Evolutionary conservation across 495 filamentous ascomycete species (phyloP), one percentile per base, ranked within the genome.

Genomic region (Trichoderma gamsii): DNA sequence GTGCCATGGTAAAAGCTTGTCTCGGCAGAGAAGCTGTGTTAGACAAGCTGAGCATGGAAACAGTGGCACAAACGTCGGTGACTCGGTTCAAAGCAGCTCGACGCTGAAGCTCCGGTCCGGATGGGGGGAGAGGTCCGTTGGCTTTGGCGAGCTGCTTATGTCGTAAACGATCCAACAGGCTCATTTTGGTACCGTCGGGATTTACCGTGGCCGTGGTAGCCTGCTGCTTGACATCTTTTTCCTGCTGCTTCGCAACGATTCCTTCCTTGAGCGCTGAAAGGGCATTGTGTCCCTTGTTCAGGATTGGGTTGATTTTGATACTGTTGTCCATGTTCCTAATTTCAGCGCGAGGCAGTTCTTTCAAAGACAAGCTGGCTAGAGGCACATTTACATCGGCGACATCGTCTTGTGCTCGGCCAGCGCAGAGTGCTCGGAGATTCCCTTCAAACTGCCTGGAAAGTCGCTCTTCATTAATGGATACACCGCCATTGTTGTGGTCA

Each of bases 81-180:
- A 85, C 76, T 18, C 88, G 81, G 67, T 86, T 83, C 13, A 91
- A 78, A 16, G 88, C 88, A 1, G 83, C 79, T 43, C 78, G 78
- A 2, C 88, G 83, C 70, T 79, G 79, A 15, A 87, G 75, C 70
- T 86, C 80, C n/a, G 77, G 81, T 23, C 41, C 67, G 27, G 67
- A 68, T 0, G 41, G 59, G 1, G 79, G 72, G 0, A 82, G 76
- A 1, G 82, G 79, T 0, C 71, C 76, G 7, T 77, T 70, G 21
- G 78, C 65, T 0, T 81, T 77, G 1, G 80, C 65, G 4, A 81
- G 72, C 64, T 88, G 80, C 76, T 88, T 89, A 23, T 81, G 74
- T 38, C 86, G 83, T 69, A 91, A 82, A 69, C 88, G 86, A 68
- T 89, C 87, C 18, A 90, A 82, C 23, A 91, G 72, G 69, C 73